These are phyloP conservation scores for Backusella parvicylindrica DNA, from an alignment of 192 early-diverging fungal genomes.

Conservation along the genomic window DNA sequence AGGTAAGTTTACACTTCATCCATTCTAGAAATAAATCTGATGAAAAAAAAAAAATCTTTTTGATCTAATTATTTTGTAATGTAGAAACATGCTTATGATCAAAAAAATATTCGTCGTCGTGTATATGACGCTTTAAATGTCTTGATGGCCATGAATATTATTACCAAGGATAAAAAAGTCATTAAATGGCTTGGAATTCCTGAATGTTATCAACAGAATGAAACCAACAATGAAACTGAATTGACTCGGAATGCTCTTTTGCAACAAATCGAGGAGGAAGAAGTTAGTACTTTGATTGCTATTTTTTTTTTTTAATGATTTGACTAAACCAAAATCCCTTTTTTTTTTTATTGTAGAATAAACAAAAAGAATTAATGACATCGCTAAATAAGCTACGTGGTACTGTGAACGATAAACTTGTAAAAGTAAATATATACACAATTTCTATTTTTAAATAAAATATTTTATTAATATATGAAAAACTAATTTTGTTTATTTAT, in stretches of 20 bases:
- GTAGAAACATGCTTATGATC: slow-evolving; percentile 36
- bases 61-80: background rate
- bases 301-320: background rate
- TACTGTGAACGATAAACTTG: background rate
- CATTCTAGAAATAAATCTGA: background rate
- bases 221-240: background rate
- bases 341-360: background rate
- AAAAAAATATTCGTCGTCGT: slow-evolving; percentile 65
- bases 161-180: slow-evolving; percentile 60
- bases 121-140: slow-evolving; percentile 75
- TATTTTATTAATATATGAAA: background rate
- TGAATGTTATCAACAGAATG: slow-evolving; percentile 11
- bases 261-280: slow-evolving; percentile 21
- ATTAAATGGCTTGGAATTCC: slow-evolving; percentile 64
- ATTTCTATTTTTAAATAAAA: background rate
- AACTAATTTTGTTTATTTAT: background rate
- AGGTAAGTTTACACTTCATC: background rate
- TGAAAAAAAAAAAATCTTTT: background rate
- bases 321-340: background rate
- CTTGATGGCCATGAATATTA: slow-evolving; percentile 60
- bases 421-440: background rate
- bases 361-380: background rate
- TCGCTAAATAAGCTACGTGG: background rate
- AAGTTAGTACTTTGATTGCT: background rate
- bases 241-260: background rate